Evolutionary conservation across 2,329 filamentous ascomycete genomes (phyloP).

Genomic region (Fusarium hostae): DNA sequence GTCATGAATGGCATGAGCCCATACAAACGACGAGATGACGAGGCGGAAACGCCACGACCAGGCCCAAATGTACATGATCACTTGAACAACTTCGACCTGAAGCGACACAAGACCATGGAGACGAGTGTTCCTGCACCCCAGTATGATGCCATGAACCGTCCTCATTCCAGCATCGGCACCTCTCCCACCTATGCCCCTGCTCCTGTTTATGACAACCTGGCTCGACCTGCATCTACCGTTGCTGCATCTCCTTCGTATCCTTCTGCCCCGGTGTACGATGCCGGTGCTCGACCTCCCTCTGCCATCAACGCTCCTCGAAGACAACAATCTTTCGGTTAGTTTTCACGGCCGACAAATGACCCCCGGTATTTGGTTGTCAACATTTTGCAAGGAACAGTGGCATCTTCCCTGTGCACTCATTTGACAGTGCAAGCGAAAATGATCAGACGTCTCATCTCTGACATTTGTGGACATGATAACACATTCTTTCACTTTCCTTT

Average conservation of each 20-base stretch:
- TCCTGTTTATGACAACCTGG: conserved; percentile 19
- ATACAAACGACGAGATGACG: conserved; percentile 66
- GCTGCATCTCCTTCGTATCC: conserved; percentile 26
- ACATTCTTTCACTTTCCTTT: conserved; percentile 37
- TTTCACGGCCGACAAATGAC: neutral
- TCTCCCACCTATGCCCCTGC: conserved; percentile 36
- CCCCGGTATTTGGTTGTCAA: neutral
- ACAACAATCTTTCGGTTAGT: conserved; percentile 47
- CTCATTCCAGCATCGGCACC: conserved; percentile 58
- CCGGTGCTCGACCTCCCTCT: conserved; percentile 60
- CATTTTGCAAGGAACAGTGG: neutral
- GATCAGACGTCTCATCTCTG: conserved; percentile 5
- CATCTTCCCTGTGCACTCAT: conserved; percentile 7
- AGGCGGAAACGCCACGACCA: conserved; percentile 69
- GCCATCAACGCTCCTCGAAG: conserved; percentile 56
- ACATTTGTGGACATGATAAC: conserved; percentile 13
- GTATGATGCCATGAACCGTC: conserved; percentile 63
- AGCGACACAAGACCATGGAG: conserved; percentile 83
- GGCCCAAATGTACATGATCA: conserved; percentile 59
- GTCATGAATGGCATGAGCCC: conserved; percentile 70
- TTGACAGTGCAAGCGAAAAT: conserved; percentile 15
- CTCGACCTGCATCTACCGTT: conserved; percentile 25
- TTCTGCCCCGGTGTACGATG: conserved; percentile 61
- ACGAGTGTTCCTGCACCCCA: conserved; percentile 61
- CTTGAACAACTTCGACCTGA: conserved; percentile 68